These are phyloP conservation scores for Dittrichia graveolens DNA, from an alignment of 129 eudicot species.

Conservation along the genomic window DNA sequence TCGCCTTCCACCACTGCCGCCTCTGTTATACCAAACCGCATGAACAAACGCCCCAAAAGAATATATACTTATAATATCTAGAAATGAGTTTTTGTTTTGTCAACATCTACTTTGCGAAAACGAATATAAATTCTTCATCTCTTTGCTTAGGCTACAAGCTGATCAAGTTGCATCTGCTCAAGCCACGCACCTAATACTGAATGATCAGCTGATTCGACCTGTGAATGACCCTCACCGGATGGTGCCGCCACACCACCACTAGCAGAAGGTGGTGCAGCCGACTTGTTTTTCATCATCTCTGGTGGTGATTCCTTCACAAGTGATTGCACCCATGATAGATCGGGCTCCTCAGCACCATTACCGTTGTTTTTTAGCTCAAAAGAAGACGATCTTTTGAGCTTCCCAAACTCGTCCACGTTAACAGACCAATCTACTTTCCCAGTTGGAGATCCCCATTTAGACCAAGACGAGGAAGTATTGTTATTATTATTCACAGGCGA, in stretches of 20 bases:
- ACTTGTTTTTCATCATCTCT: slow-evolving; percentile 76
- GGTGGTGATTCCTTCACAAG: slow-evolving; percentile 94
- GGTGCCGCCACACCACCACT: slow-evolving; percentile 46
- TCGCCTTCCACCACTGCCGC: not conserved
- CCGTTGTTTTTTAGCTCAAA: slow-evolving; percentile 43
- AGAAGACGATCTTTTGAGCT: slow-evolving; percentile 50
- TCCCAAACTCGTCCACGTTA: slow-evolving; percentile 41
- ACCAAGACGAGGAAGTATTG: slow-evolving; percentile 39
- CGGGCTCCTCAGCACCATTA: slow-evolving; percentile 74
- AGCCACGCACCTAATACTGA: slow-evolving; percentile 92
- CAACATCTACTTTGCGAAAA: slow-evolving; percentile 37
- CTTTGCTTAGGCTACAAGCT: slow-evolving; percentile 66
- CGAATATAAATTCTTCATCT: slow-evolving; percentile 35
- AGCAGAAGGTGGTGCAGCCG: slow-evolving; percentile 40
- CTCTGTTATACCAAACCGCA: slow-evolving; percentile 29
- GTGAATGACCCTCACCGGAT: slow-evolving; percentile 72
- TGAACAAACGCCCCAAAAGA: slow-evolving; percentile 53
- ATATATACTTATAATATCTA: slow-evolving; percentile 42
- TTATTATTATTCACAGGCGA: slow-evolving; percentile 42
- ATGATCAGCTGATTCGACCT: slow-evolving; percentile 62
- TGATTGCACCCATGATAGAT: slow-evolving; percentile 92
- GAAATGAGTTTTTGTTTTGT: slow-evolving; percentile 35
- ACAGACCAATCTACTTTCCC: slow-evolving; percentile 80
- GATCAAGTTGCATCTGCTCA: slow-evolving; percentile 98
- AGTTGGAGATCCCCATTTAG: slow-evolving; percentile 69